Evolutionary conservation across 257 asterid genomes (phyloP).

Genomic region (Dorcoceras hygrometricum): DNA sequence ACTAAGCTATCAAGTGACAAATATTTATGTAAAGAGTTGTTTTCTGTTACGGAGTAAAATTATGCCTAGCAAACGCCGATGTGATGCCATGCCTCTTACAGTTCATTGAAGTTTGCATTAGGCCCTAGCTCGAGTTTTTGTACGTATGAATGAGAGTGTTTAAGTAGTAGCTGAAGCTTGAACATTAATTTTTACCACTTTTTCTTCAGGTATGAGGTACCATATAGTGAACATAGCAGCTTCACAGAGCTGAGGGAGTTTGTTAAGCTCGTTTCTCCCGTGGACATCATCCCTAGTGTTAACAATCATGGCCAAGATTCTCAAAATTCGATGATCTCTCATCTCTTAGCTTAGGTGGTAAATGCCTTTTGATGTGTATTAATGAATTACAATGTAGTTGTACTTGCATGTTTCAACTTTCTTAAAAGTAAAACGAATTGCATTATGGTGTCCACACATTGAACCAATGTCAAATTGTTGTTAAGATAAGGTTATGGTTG

Average conservation of each 20-base stretch:
- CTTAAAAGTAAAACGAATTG: too few species aligned
- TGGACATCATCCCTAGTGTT: conserved; percentile 77
- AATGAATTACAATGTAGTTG: not conserved
- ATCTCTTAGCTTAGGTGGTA: conserved; percentile 45
- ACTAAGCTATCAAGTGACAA: not conserved
- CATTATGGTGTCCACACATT: too few species aligned
- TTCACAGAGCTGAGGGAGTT: conserved; percentile 79
- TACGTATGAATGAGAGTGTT: not conserved
- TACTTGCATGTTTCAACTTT: not conserved
- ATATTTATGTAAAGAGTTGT: not conserved
- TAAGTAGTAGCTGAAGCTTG: not conserved
- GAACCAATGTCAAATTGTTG: too few species aligned
- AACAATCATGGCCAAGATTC: conserved; percentile 79
- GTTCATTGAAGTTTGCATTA: not conserved
- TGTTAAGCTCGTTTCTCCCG: conserved; percentile 72
- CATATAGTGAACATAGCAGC: conserved; percentile 95
- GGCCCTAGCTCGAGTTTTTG: not conserved
- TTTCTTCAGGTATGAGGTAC: conserved; percentile 82
- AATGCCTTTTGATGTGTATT: not conserved
- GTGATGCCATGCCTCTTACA: not conserved
- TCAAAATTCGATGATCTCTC: conserved; percentile 64
- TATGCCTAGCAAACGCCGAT: not conserved
- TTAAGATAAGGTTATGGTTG: too few species aligned
- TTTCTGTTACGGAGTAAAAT: not conserved
- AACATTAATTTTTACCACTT: not conserved